These are phyloP conservation scores for Camelina sativa DNA, from an alignment of 345 rosid genomes.

Conservation along the genomic window DNA sequence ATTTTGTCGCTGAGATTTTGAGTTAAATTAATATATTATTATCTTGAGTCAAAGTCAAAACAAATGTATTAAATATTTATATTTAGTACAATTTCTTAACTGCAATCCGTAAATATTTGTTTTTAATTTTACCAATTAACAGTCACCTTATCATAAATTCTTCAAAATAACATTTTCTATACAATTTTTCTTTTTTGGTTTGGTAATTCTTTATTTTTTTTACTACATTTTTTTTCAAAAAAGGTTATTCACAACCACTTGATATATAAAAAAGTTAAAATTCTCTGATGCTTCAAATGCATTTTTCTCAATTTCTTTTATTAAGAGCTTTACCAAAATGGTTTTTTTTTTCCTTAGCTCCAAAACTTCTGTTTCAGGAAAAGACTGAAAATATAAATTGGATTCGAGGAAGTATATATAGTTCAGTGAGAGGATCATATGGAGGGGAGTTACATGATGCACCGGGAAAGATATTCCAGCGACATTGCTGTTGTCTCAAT, in stretches of 20 bases:
- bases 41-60: slow-evolving; percentile 2
- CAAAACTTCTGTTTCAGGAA: slow-evolving; percentile 18
- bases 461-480: no score
- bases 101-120: background rate
- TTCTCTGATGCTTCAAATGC: background rate
- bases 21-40: background rate
- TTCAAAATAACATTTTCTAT: no score
- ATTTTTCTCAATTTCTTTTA: slow-evolving; percentile 27
- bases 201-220: background rate
- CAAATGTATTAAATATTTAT: background rate
- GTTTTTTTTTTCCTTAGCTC: slow-evolving; percentile 12
- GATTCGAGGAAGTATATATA: slow-evolving; percentile 10
- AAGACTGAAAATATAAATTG: background rate
- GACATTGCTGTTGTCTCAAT: background rate
- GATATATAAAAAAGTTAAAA: background rate
- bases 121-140: background rate
- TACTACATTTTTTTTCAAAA: background rate
- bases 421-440: background rate
- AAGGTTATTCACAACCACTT: background rate
- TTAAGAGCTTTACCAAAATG: slow-evolving; percentile 30
- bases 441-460: slow-evolving; percentile 1
- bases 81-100: background rate
- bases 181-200: no score
- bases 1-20: background rate
- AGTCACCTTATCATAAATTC: no score